Evolutionary conservation across 164 flowering plant genomes (phyloP).

Genomic region (Annona squamosa): DNA sequence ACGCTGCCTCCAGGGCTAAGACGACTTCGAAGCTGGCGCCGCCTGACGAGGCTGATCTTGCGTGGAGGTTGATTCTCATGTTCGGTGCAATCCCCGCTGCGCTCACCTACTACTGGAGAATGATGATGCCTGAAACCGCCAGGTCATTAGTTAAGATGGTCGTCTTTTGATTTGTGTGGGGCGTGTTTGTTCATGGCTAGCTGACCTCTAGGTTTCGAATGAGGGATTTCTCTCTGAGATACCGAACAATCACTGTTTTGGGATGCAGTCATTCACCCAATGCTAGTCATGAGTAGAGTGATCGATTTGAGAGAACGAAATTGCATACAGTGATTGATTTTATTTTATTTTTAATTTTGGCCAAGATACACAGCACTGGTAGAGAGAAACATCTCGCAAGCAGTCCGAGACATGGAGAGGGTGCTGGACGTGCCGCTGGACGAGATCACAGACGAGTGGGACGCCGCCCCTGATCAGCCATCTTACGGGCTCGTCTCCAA

Average conservation of each 20-base stretch:
- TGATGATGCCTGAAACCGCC: slow-evolving; percentile 78
- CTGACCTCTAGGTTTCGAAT: no score
- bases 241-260: no score
- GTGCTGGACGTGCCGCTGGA: slow-evolving; percentile 11
- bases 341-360: neutral
- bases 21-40: neutral
- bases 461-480: slow-evolving; percentile 4
- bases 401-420: slow-evolving; percentile 17
- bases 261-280: no score
- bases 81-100: slow-evolving; percentile 22
- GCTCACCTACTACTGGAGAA: slow-evolving; percentile 45
- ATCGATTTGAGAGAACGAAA: no score
- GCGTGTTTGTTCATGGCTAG: neutral
- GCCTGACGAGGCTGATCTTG: slow-evolving; percentile 40
- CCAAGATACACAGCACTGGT: slow-evolving; percentile 63
- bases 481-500: slow-evolving; percentile 43
- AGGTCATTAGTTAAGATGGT: slow-evolving; percentile 23
- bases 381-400: slow-evolving; percentile 36
- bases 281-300: no score
- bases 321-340: no score
- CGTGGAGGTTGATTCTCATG: slow-evolving; percentile 36
- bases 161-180: neutral
- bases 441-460: slow-evolving; percentile 8
- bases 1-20: slow-evolving; percentile 1
- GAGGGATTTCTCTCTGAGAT: no score